Evolutionary conservation across 176 grass and related monocot species (phyloP), one percentile per base, ranked within the genome.

Genomic region (Hsuehochloa calcarea): DNA sequence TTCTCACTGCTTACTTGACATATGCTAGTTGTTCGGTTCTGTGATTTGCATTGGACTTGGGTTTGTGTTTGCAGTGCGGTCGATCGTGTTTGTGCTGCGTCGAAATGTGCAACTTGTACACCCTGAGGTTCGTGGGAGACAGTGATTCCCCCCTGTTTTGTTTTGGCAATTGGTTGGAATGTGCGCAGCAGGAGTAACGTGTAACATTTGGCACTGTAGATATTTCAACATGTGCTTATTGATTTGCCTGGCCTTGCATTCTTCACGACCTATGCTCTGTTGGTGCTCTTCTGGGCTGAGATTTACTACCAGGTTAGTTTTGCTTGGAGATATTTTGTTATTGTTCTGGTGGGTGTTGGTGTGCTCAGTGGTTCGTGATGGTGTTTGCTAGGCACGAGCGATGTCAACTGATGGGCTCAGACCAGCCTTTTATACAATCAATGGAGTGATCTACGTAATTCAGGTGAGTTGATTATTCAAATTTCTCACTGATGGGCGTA

Each of bases 281-380:
- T 94, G 39, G 90, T 94, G 11, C 89, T 94, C 72, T 94, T 94
- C 65, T 94, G 92, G 87, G 92, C 92, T 25, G 92, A 94, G 61
- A 94, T 94, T 39, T 94, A 94, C 81, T 84, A 94, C 56, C 89
- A 91, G 89, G 92, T 94, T 75, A 51, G 34, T 58, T 84, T 56
- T 63, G 15, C 68, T 64, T 73, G 23, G 38, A 66, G 61, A 10
- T 31, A 51, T 40, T 37, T 65, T 16, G 23, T 25, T 55, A 23
- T 71, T 64, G 47, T 43, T 27, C 20, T 34, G 16, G 8, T 69
- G 34, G 51, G 12, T 76, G 37, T 41, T 68, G 15, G 35, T 13
- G 6, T 72, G 23, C 58, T 59, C 56, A 71, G 63, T 40, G 40
- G n/a, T 62, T 79, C 8, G 7, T 51, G 29, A 22, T 80, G 26